phyloP scores from a whole-genome alignment of 2,329 filamentous ascomycete species.

The Alternaria alternata region DNA sequence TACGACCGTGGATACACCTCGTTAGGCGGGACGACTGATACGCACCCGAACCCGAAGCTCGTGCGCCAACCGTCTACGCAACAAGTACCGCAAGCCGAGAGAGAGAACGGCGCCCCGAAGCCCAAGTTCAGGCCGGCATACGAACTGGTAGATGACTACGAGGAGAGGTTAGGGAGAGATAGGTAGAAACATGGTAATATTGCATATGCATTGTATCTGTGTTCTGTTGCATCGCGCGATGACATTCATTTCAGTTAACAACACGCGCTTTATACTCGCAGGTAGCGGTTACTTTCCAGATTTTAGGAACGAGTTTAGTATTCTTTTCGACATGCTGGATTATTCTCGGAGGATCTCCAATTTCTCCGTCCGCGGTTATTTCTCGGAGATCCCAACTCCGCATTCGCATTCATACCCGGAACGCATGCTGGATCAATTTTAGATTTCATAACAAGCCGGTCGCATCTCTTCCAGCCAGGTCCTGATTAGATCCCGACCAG shows the following conservation, averaged over 20 bases:
- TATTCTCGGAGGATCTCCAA: not conserved
- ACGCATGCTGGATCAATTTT: not conserved
- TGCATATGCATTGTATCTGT: not conserved
- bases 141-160: slow-evolving; percentile 52
- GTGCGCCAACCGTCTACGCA: slow-evolving; percentile 36
- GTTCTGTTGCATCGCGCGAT: not conserved
- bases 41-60: slow-evolving; percentile 80
- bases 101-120: slow-evolving; percentile 26
- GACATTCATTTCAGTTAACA: not conserved
- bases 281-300: not conserved
- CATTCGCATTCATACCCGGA: not conserved
- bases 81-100: slow-evolving; percentile 22
- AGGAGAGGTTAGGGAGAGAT: slow-evolving; percentile 52
- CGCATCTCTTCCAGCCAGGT: not conserved
- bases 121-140: slow-evolving; percentile 51
- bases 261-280: not conserved
- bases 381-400: not conserved
- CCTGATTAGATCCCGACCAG: not conserved
- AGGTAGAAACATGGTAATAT: slow-evolving; percentile 27
- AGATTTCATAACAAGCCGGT: accelerated
- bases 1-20: slow-evolving; percentile 93
- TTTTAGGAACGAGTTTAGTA: not conserved
- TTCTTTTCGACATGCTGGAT: not conserved
- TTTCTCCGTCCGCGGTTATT: not conserved
- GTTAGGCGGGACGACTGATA: slow-evolving; percentile 89